Base-by-base conservation (phyloP, 1,284 basidiomycete genomes). In the Farysia itapuensis region DNA sequence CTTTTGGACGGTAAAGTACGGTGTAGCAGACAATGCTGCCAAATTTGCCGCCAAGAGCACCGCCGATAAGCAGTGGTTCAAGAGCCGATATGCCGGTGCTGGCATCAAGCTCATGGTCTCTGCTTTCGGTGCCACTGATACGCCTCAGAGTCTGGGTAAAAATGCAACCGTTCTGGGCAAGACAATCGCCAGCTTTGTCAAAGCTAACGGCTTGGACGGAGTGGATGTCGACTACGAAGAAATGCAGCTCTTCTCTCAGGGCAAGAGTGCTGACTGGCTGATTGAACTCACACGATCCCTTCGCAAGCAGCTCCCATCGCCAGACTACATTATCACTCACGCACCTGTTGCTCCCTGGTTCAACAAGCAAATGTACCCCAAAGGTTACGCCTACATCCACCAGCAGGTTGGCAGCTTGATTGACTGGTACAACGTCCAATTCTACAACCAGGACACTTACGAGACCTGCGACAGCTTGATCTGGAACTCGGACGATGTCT, bases 211-310 rank as follows among this genome's bases (percentile, higher is more conserved):
- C 18, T 70, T 84, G 14, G 80, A 84, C 52, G 84, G 83, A 26
- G 72, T 84, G 29, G 83, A 84, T 38, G 79, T 84, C 30, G 83
- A 84, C 68, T 84, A 82, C 43, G 82, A 84, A 72, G 82, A 82
- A 47, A 54, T 50, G 42, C 82, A 51, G 19, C 50, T 54, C 13
- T 59, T 70, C 19, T 45, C 35, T 6, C 35, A 46, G 22, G 59
- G 54, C 9, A 40, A 38, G 23, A 39, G 49, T 3, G 49, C 51
- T 7, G 15, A 31, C 15, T 67, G 58, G 67, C 39, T 70, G 19
- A 59, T 67, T 80, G 81, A 3, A 78, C 82, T 69, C 73, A 82
- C 53, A 9, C 32, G 24, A 74, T 77, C n/a, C 65, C 70, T 42
- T 78, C 80, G 25, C 53, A 49, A 6, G 79, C 80, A 21, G 79